Base-by-base conservation (phyloP, 2,329 filamentous ascomycete genomes). In the Fusarium marasasianum region DNA sequence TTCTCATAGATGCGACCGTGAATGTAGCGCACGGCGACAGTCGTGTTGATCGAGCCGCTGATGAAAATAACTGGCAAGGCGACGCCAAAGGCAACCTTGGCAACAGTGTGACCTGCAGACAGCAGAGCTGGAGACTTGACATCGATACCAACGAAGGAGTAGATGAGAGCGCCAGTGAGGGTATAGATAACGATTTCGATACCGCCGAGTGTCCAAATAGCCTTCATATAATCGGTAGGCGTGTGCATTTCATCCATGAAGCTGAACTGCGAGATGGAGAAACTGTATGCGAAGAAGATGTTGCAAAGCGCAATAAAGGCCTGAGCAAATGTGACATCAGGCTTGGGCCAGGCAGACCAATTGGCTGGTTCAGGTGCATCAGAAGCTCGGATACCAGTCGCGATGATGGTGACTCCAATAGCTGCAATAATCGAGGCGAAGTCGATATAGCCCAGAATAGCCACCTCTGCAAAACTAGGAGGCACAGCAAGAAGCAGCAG, bases 31-130 rank as follows among this genome's bases (percentile, higher is more conserved):
- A 80, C 79, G 0, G 83, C 82, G 13, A 81, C 82, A 8, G 82
- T 83, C 78, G 92, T 90, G 77, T 76, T 76, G 24, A 93, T 91
- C 26, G 91, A 90, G 58, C 91, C 92, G 0, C 91, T 90, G 67
- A 93, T 89, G 72, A 93, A 86, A 73, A 93, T 93, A 26, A 91
- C 92, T 1, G 91, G 91, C 1, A 91, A 83, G 0, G 91, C 91
- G 63, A 93, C 82, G 26, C 72, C 72, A 38, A 75, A 75, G 2
- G 72, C 72, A n/a, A 75, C 65, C 41, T 75, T 75, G 13, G 87
- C 86, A 26, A 92, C 80, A 0, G 86, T 70, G 3, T 82, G 83
- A 5, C 87, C 86, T 13, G 91, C 89, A 1, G 90, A 91, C 3
- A 91, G 86, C 3, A 94, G 85, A 1, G 92, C 92, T 3, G 92